Evolutionary conservation across 305 asterid species (phyloP).

Genomic region (Fraxinus albicans): DNA sequence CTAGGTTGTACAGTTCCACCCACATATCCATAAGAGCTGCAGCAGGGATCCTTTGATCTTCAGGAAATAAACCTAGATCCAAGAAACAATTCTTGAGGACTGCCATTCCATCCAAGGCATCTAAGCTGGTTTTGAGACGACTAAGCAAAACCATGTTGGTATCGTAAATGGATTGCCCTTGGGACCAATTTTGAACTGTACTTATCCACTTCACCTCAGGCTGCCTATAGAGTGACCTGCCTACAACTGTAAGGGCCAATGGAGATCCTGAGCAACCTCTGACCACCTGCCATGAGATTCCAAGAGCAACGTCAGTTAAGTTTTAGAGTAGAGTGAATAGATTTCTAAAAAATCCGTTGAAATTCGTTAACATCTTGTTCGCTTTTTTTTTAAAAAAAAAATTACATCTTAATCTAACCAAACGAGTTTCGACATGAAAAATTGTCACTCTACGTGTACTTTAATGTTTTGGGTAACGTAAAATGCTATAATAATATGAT

Average conservation of each 20-base stretch:
- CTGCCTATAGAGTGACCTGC: slow-evolving; percentile 23
- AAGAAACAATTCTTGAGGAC: slow-evolving; percentile 27
- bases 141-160: slow-evolving; percentile 23
- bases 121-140: slow-evolving; percentile 32
- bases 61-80: slow-evolving; percentile 36
- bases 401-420: background rate
- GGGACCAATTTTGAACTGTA: slow-evolving; percentile 18
- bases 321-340: background rate
- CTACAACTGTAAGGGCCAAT: slow-evolving; percentile 36
- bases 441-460: background rate
- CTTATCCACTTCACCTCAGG: slow-evolving; percentile 23
- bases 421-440: background rate
- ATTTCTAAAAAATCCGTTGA: background rate
- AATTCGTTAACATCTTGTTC: background rate
- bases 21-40: slow-evolving; percentile 34
- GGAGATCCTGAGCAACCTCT: slow-evolving; percentile 35
- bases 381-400: too few species aligned
- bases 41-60: slow-evolving; percentile 34
- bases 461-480: background rate
- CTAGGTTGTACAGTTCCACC: slow-evolving; percentile 34
- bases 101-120: slow-evolving; percentile 17
- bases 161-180: slow-evolving; percentile 24
- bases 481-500: background rate
- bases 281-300: slow-evolving; percentile 23
- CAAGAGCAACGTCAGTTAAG: background rate